Conservation (phyloP, 108 stramenopile genomes). For the Cyclotella kingstonii region DNA sequence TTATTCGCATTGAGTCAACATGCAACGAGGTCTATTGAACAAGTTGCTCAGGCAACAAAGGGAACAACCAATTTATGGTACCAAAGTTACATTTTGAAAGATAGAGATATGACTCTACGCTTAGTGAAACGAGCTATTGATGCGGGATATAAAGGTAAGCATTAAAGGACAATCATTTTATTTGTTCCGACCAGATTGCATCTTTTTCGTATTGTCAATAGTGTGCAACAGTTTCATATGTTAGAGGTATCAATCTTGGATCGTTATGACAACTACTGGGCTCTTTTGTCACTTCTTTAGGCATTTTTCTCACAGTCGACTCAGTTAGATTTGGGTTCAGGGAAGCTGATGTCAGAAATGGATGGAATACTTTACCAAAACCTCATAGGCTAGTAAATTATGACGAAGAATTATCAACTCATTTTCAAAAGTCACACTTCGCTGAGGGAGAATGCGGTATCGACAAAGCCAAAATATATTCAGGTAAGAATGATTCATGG, state of each 20-base stretch:
- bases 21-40: slow-evolving; percentile 74
- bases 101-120: slow-evolving; percentile 53
- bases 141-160: slow-evolving; percentile 58
- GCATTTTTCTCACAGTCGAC: slow-evolving; percentile 80
- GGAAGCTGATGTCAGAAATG: slow-evolving; percentile 80
- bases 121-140: slow-evolving; percentile 61
- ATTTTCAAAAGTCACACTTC: too few relatives aligned
- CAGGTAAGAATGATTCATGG: slow-evolving; percentile 68
- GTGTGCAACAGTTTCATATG: background rate
- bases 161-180: background rate
- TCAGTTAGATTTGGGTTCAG: slow-evolving; percentile 85
- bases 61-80: slow-evolving; percentile 54
- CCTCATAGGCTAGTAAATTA: slow-evolving; percentile 78
- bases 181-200: background rate
- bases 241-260: background rate
- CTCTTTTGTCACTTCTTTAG: slow-evolving; percentile 3
- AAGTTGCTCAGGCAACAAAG: slow-evolving; percentile 53
- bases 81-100: slow-evolving; percentile 78
- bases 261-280: background rate
- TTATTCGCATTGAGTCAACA: slow-evolving; percentile 76
- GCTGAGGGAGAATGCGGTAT: slow-evolving; percentile 18
- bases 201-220: background rate
- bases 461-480: slow-evolving; percentile 54
- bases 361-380: slow-evolving; percentile 69
- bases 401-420: slow-evolving; percentile 43